phyloP scores from a whole-genome alignment of 2,329 filamentous ascomycete species.

The Lachnum nothofagi region DNA sequence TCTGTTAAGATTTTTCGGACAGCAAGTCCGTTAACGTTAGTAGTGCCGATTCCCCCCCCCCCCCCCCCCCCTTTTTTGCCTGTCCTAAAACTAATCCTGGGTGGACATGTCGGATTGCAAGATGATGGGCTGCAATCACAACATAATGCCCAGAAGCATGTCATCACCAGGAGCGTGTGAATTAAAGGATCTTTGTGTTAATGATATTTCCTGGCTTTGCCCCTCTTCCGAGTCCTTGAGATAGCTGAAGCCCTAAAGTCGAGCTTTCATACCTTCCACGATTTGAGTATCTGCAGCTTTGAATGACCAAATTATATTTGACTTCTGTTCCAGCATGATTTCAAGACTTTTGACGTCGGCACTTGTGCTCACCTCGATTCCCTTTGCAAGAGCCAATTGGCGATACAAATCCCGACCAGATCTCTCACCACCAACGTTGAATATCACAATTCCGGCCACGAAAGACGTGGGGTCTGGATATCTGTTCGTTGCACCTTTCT shows the following conservation, averaged over 20 bases:
- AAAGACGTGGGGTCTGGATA: conserved; percentile 39
- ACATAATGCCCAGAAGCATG: background rate
- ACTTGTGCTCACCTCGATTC: background rate
- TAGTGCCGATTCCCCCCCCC: background rate
- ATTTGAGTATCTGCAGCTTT: too few relatives aligned
- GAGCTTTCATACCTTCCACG: too few relatives aligned
- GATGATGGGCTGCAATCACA: background rate
- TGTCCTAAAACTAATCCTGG: background rate
- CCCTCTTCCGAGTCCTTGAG: too few relatives aligned
- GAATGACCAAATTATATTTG: too few relatives aligned
- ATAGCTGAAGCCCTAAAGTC: too few relatives aligned
- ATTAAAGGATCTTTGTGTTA: too few relatives aligned
- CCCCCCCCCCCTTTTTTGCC: background rate
- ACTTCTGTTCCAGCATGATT: background rate
- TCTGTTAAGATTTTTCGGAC: too few relatives aligned
- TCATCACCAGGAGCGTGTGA: background rate
- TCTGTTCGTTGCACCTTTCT: conserved; percentile 36
- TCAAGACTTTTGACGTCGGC: background rate
- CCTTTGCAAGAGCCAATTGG: conserved; percentile 36
- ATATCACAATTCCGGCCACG: conserved; percentile 42
- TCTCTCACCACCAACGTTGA: conserved; percentile 41
- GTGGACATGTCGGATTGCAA: background rate
- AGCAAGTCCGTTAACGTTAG: too few relatives aligned
- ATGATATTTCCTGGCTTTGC: too few relatives aligned
- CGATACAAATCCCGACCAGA: conserved; percentile 45